Percentiles rank a stretch among this genome's conserved stretches.
These are phyloP conservation scores for Xylaria sp. DNA, from an alignment of 2,329 filamentous ascomycete species.

Conservation along the genomic window DNA sequence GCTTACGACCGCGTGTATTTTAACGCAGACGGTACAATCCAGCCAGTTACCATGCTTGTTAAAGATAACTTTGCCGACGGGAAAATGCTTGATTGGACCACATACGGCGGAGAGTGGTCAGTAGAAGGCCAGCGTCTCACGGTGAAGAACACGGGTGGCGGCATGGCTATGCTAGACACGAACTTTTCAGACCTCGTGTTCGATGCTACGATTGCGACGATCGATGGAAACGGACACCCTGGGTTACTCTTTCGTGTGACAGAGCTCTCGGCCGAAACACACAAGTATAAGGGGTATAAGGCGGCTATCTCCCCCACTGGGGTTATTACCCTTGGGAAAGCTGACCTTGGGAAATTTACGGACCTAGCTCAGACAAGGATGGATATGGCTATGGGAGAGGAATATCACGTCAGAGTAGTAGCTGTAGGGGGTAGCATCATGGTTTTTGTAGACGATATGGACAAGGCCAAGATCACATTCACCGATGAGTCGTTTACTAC, in stretches of 20 bases:
- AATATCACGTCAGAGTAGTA: slow-evolving; percentile 45
- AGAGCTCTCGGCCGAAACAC: slow-evolving; percentile 39
- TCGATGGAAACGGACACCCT: slow-evolving; percentile 44
- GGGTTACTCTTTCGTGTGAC: slow-evolving; percentile 53
- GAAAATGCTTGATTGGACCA: slow-evolving; percentile 54
- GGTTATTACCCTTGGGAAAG: slow-evolving; percentile 29
- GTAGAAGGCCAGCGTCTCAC: slow-evolving; percentile 46
- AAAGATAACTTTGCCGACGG: slow-evolving; percentile 57
- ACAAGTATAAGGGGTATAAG: slow-evolving; percentile 33
- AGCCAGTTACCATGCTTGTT: slow-evolving; percentile 57
- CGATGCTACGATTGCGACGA: slow-evolving; percentile 47
- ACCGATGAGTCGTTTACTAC: slow-evolving; percentile 40
- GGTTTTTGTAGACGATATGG: slow-evolving; percentile 47
- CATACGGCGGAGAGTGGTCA: slow-evolving; percentile 45
- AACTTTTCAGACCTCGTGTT: slow-evolving; percentile 52
- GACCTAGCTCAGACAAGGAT: slow-evolving; percentile 32
- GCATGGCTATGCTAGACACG: slow-evolving; percentile 51
- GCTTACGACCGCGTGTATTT: slow-evolving; percentile 63
- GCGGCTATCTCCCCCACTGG: slow-evolving; percentile 27
- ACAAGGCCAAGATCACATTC: slow-evolving; percentile 36
- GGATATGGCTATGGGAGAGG: slow-evolving; percentile 28
- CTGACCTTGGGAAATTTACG: slow-evolving; percentile 24
- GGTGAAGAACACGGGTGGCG: slow-evolving; percentile 29
- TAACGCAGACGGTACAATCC: slow-evolving; percentile 55
- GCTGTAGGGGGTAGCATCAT: slow-evolving; percentile 44